Conservation (phyloP, 2,329 filamentous ascomycete genomes). For the Xylaria sp. region DNA sequence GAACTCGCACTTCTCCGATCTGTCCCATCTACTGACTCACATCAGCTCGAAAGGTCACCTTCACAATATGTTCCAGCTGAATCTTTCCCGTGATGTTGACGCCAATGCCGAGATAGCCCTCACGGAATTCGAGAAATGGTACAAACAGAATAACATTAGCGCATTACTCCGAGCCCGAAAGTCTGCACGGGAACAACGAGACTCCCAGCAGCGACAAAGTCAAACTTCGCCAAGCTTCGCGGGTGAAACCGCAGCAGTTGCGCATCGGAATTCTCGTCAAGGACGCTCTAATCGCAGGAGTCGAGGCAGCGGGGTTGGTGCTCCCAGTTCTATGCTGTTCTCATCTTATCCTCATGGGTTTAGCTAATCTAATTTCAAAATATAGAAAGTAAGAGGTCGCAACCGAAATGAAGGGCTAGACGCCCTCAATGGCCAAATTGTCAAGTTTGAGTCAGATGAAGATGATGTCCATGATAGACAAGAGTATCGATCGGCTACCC, state of each 20-base stretch:
- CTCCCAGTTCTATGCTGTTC: background rate
- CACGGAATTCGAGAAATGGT: conserved; percentile 82
- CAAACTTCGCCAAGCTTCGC: conserved; percentile 39
- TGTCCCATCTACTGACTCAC: conserved; percentile 92
- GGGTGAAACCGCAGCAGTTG: conserved; percentile 44
- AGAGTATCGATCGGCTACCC: conserved; percentile 14
- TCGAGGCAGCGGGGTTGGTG: conserved; percentile 42
- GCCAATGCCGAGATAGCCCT: conserved; percentile 71
- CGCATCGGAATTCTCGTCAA: conserved; percentile 34
- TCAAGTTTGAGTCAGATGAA: conserved; percentile 43
- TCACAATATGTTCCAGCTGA: conserved; percentile 82
- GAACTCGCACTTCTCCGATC: conserved; percentile 83
- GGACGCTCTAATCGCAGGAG: conserved; percentile 36
- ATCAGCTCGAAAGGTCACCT: conserved; percentile 93
- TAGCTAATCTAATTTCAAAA: conserved; percentile 4
- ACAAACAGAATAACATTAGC: conserved; percentile 75
- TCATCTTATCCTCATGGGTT: background rate
- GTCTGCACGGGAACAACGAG: conserved; percentile 76
- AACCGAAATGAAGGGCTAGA: conserved; percentile 9
- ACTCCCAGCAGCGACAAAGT: conserved; percentile 46
- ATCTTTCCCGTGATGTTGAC: conserved; percentile 76
- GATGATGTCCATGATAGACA: conserved; percentile 31
- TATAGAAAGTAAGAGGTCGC: conserved; percentile 16
- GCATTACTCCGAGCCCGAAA: conserved; percentile 81
- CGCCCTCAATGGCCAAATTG: conserved; percentile 22